These are phyloP conservation scores for Pyrus pyrifolia DNA, from an alignment of 306 rosid species.

Conservation along the genomic window DNA sequence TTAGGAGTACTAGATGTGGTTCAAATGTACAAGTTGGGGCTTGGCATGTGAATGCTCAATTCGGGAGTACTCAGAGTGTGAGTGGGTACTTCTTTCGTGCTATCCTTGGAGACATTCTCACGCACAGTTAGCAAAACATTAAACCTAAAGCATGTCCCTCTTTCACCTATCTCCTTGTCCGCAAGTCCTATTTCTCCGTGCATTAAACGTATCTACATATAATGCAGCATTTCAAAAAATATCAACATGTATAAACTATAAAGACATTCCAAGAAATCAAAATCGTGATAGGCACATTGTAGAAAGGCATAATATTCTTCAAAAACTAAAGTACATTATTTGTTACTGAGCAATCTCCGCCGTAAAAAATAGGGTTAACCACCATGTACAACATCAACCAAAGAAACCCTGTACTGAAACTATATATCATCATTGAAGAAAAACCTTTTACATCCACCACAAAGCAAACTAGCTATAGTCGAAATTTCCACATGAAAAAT, in stretches of 20 bases:
- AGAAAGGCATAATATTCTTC: too few relatives aligned
- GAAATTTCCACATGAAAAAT: too few relatives aligned
- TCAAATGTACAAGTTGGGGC: conserved; percentile 25
- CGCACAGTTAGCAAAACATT: conserved; percentile 30
- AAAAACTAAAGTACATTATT: too few relatives aligned
- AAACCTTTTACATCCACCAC: too few relatives aligned
- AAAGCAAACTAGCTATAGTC: too few relatives aligned
- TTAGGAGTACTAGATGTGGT: conserved; percentile 22
- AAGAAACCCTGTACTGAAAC: too few relatives aligned
- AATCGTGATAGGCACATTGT: too few relatives aligned
- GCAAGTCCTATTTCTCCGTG: conserved; percentile 60
- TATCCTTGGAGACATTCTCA: conserved; percentile 9
- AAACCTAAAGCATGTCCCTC: conserved; percentile 69
- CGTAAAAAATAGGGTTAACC: too few relatives aligned
- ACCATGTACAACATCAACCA: too few relatives aligned
- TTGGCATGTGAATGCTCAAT: conserved; percentile 1
- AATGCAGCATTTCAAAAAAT: neutral
- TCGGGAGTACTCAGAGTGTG: neutral
- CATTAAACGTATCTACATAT: conserved; percentile 69
- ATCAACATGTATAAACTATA: too few relatives aligned
- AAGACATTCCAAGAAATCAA: neutral
- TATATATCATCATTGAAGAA: too few relatives aligned
- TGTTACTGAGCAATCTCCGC: too few relatives aligned
- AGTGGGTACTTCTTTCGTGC: neutral
- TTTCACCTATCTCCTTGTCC: conserved; percentile 60